Evolutionary conservation across 306 rosid genomes (phyloP), one percentile per base, ranked within the genome.

Genomic region (Rubus idaeus): DNA sequence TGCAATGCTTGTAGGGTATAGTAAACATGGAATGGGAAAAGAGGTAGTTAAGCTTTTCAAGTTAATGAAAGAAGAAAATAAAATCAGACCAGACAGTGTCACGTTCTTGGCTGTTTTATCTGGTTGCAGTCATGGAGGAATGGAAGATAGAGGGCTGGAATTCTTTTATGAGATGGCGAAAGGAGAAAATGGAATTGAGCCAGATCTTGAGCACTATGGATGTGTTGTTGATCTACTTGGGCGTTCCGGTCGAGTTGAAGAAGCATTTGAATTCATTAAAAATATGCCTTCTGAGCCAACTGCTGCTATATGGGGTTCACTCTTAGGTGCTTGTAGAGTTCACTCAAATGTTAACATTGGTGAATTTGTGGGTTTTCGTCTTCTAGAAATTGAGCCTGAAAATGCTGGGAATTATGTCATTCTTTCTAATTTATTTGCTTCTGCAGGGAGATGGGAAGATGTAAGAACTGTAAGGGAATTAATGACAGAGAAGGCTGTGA

Each of bases 201-300:
- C 92, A 55, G 91, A 85, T 80, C 85, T 77, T 66, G 90, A 86
- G 85, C 97, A 90, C 83, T 92, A 87, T 83, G 97, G 96, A 49
- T 92, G 97, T 74, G 85, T 90, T 60, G 96, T 90, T 71, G 96
- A 95, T 84, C 86, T 94, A 80, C 97, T 94, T 74, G 98, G 96
- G 20, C 96, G 93, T 75, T 81, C 91, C 46, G 95, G 97, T 62
- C 79, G 84, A 74, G 83, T 90, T 23, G 78, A 85, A 71, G 88
- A 92, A 77, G 98, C 98, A 50, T 81, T 85, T n/a, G 79, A 84
- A 50, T 90, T 94, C 68, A 70, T 89, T 8, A 87, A 84, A 4
- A 85, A 67, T 41, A 85, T 88, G 91, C 90, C 86, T 67, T 83
- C 86, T 79, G 83, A 89, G 83, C 87, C 97, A 77, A 92, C 91